These are phyloP conservation scores for Bacidia rubella DNA, from an alignment of 495 filamentous ascomycete genomes.

Conservation along the genomic window DNA sequence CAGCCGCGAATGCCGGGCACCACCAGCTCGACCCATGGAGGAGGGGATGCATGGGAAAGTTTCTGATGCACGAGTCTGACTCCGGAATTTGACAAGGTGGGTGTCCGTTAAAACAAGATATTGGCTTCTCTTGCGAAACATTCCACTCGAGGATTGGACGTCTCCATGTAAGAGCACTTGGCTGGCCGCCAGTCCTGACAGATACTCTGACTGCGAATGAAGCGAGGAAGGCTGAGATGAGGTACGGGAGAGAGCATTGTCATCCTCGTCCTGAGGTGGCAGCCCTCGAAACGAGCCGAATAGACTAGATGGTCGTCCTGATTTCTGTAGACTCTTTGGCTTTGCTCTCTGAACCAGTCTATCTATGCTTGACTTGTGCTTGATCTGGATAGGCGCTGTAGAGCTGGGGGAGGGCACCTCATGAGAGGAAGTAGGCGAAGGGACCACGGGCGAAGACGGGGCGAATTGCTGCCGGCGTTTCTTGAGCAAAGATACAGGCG, in stretches of 20 bases:
- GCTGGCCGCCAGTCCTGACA: slow-evolving; percentile 16
- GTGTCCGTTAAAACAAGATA: slow-evolving; percentile 84
- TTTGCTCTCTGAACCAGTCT: slow-evolving; percentile 10
- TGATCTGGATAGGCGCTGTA: slow-evolving; percentile 11
- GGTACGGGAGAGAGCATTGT: slow-evolving; percentile 17
- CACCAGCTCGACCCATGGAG: slow-evolving; percentile 27
- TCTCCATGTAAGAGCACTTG: slow-evolving; percentile 54
- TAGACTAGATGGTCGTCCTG: slow-evolving; percentile 34
- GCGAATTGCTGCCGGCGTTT: slow-evolving; percentile 10
- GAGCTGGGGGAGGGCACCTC: slow-evolving; percentile 14
- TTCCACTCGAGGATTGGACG: slow-evolving; percentile 63
- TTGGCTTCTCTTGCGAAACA: slow-evolving; percentile 76
- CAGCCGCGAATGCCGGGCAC: slow-evolving; percentile 35
- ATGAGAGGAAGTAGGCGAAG: slow-evolving; percentile 9
- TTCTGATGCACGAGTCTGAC: slow-evolving; percentile 54
- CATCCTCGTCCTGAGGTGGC: slow-evolving; percentile 36
- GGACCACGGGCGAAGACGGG: slow-evolving; percentile 7
- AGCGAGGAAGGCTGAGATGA: slow-evolving; percentile 14
- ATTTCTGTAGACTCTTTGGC: slow-evolving; percentile 27
- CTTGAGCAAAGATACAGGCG: slow-evolving; percentile 7
- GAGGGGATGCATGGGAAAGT: slow-evolving; percentile 41
- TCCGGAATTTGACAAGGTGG: slow-evolving; percentile 73
- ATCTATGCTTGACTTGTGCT: slow-evolving; percentile 15
- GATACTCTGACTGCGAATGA: slow-evolving; percentile 17
- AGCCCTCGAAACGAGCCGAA: slow-evolving; percentile 47